These are phyloP conservation scores for Pseudodiploospora longispora DNA, from an alignment of 2,329 filamentous ascomycete species.

Conservation along the genomic window DNA sequence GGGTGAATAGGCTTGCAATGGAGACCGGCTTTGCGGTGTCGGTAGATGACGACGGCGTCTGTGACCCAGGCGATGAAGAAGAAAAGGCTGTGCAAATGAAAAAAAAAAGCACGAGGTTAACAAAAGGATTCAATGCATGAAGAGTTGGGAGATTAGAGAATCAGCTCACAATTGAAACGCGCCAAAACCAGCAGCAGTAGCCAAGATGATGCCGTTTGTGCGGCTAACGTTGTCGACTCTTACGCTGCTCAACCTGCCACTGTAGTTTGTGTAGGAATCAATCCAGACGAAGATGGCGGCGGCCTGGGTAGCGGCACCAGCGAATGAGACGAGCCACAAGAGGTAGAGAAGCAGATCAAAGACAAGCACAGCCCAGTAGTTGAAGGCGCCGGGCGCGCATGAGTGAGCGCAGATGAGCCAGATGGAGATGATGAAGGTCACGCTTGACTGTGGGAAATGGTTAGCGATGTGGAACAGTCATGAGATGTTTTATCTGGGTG, in stretches of 20 bases:
- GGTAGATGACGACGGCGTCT: slow-evolving; percentile 32
- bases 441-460: slow-evolving; percentile 24
- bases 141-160: too few relatives aligned
- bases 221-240: not conserved
- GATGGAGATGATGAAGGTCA: slow-evolving; percentile 35
- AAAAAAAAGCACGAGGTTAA: too few relatives aligned
- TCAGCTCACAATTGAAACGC: slow-evolving; percentile 34
- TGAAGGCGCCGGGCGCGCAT: slow-evolving; percentile 34
- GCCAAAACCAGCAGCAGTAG: slow-evolving; percentile 32
- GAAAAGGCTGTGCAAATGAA: slow-evolving; percentile 26
- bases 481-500: too few relatives aligned
- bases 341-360: slow-evolving; percentile 44
- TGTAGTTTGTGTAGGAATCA: not conserved
- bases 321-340: slow-evolving; percentile 43
- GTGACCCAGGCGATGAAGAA: slow-evolving; percentile 33
- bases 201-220: slow-evolving; percentile 21
- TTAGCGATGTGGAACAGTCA: too few relatives aligned
- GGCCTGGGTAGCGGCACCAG: slow-evolving; percentile 29
- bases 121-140: too few relatives aligned
- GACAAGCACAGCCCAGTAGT: slow-evolving; percentile 44
- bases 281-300: slow-evolving; percentile 11
- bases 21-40: slow-evolving; percentile 36
- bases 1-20: slow-evolving; percentile 24
- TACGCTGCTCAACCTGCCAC: slow-evolving; percentile 9
- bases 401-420: slow-evolving; percentile 40